A percentile compares a stretch with the other conserved stretches of the same genome.
Evolutionary conservation across 139 green algal species (phyloP).

Genomic region (Chlorella sp.): DNA sequence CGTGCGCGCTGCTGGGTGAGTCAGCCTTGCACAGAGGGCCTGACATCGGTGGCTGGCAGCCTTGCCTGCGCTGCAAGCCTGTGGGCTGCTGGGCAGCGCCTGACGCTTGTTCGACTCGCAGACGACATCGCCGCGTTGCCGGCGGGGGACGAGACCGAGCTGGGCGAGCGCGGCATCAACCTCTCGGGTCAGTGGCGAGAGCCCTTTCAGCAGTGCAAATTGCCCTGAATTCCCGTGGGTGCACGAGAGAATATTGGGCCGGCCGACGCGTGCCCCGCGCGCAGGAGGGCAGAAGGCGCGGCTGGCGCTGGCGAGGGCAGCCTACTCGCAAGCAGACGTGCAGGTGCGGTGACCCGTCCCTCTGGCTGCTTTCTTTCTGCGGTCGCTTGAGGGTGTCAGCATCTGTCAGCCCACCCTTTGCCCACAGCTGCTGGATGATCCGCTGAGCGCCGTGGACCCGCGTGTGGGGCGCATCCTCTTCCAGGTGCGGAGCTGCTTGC

Average conservation of each 20-base stretch:
- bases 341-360: not conserved
- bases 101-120: not conserved
- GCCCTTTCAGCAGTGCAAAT: no score
- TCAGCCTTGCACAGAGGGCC: no score
- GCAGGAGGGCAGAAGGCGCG: constrained; percentile 76
- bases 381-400: no score
- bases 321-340: constrained; percentile 67
- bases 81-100: no score
- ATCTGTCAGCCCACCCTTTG: not conserved
- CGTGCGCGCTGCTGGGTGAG: constrained; percentile 59
- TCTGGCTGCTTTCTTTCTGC: not conserved
- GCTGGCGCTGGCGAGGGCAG: constrained; percentile 77
- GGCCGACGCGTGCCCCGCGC: no score
- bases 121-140: constrained; percentile 76
- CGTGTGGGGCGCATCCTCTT: constrained; percentile 76
- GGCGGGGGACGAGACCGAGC: constrained; percentile 79
- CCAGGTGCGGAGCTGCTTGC: no score
- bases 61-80: no score
- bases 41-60: no score
- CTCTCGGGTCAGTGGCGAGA: constrained; percentile 54
- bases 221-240: no score
- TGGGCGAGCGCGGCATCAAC: constrained; percentile 92
- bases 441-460: constrained; percentile 84
- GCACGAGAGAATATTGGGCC: no score
- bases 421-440: constrained; percentile 85